Conservation (phyloP, 2,329 filamentous ascomycete genomes). For the Madurella fahalii region DNA sequence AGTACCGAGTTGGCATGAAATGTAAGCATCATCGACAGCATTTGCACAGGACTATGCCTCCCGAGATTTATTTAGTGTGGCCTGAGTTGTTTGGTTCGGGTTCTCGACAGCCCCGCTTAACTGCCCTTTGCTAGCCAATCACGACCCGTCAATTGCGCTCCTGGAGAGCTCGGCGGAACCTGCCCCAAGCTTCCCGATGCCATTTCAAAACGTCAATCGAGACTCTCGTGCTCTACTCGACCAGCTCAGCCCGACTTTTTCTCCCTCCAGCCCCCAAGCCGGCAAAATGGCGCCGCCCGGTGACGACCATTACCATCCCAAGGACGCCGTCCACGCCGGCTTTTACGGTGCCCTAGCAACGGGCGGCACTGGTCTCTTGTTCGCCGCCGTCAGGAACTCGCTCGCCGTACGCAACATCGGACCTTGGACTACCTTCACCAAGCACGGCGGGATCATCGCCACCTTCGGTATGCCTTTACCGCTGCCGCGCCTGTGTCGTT, state of each 20-base stretch:
- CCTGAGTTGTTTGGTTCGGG: too few relatives aligned
- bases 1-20: too few relatives aligned
- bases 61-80: too few relatives aligned
- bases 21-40: too few relatives aligned
- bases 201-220: constrained; percentile 8
- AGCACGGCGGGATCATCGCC: constrained; percentile 67
- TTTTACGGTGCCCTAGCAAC: constrained; percentile 53
- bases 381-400: constrained; percentile 69
- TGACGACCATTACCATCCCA: constrained; percentile 33
- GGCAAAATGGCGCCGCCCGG: constrained; percentile 31
- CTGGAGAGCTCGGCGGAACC: neutral
- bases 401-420: constrained; percentile 79
- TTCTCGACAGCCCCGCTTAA: neutral
- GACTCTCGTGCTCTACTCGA: neutral
- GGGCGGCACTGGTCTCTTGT: constrained; percentile 54
- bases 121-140: neutral
- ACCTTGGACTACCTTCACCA: constrained; percentile 73
- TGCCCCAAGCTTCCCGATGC: constrained; percentile 4
- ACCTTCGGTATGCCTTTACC: constrained; percentile 55
- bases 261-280: constrained; percentile 11
- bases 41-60: too few relatives aligned
- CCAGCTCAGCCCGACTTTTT: constrained; percentile 3
- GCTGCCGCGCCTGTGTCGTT: neutral
- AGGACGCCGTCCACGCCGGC: constrained; percentile 56
- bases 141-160: neutral